phyloP scores from a whole-genome alignment of 2,329 filamentous ascomycete species.

The Akanthomyces uredinophilus region DNA sequence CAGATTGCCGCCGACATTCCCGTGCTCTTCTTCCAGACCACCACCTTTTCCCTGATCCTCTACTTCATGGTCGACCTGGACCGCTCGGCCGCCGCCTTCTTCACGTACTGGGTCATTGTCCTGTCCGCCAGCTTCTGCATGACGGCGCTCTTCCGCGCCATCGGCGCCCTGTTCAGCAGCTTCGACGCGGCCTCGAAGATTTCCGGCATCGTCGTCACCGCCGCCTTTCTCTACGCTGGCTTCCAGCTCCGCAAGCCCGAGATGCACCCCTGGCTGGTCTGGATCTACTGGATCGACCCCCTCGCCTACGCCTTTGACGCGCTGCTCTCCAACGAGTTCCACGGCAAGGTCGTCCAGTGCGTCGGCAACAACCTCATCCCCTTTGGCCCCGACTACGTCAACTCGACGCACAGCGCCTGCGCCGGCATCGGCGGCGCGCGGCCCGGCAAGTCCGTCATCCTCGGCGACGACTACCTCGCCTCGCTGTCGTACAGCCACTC shows the following conservation, averaged over 20 bases:
- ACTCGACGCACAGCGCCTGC: constrained; percentile 44
- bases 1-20: constrained; percentile 51
- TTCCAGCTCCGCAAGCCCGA: constrained; percentile 57
- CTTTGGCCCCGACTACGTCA: constrained; percentile 41
- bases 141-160: constrained; percentile 52
- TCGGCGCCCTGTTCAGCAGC: constrained; percentile 50
- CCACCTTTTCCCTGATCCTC: constrained; percentile 50
- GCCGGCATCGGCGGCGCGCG: constrained; percentile 53
- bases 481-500: constrained; percentile 48
- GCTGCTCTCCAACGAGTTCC: constrained; percentile 66
- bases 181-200: constrained; percentile 57
- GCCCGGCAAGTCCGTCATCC: constrained; percentile 43
- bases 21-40: constrained; percentile 53
- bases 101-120: constrained; percentile 55
- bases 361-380: constrained; percentile 47
- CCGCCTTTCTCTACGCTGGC: constrained; percentile 57
- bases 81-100: constrained; percentile 66
- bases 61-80: constrained; percentile 67
- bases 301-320: constrained; percentile 66
- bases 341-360: constrained; percentile 49
- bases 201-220: constrained; percentile 45
- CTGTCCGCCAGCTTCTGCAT: constrained; percentile 50
- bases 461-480: constrained; percentile 53
- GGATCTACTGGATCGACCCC: constrained; percentile 62
- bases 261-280: constrained; percentile 60